Evolutionary conservation across 805 yeast species (phyloP), one percentile per base, ranked within the genome.

Genomic region (Lipomyces chichibuensis): DNA sequence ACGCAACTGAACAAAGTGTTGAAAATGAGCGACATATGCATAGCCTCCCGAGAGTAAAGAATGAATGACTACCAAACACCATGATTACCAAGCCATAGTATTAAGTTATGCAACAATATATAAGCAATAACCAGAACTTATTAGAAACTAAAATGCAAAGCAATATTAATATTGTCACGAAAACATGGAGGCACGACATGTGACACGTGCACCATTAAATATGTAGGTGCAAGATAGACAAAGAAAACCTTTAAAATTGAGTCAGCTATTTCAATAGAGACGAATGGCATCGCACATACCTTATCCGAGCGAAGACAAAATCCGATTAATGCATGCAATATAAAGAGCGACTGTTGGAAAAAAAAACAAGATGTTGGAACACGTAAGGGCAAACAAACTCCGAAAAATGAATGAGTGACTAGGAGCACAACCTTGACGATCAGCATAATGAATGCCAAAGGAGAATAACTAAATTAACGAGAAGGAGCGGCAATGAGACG

Each of bases 321-420:
- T 56, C 43, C 59, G 33, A 13, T 32, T 2, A 54, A 56, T 56
- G 43, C 59, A 56, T 23, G 29, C 32, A 54, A 54, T 20, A 32
- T 23, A 46, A 58, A 2, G 61, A 37, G 39, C 33, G 61, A 33
- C 56, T 58, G 9, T 23, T 25, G 56, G 9, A 46, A 58, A 14
- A 58, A 14, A 59, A 33, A 58, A 39, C 8, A 27, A 57, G 54
- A 25, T 46, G 25, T 6, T 27, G 20, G 20, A 17, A 23, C 35
- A 49, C 20, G 14, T 43, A 7, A 8, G 49, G 49, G 39, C 61
- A 23, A 37, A 20, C 35, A 11, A 58, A 39, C 32, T 43, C 35
- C 39, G 20, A 17, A 8, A 53, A 57, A 57, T 57, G 57, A 62
- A 56, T 43, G 56, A 62, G 27, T 43, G 56, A 57, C 57, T n/a